Evolutionary conservation across 176 grass and related monocot genomes (phyloP).

Genomic region (Cymbopogon citratus): DNA sequence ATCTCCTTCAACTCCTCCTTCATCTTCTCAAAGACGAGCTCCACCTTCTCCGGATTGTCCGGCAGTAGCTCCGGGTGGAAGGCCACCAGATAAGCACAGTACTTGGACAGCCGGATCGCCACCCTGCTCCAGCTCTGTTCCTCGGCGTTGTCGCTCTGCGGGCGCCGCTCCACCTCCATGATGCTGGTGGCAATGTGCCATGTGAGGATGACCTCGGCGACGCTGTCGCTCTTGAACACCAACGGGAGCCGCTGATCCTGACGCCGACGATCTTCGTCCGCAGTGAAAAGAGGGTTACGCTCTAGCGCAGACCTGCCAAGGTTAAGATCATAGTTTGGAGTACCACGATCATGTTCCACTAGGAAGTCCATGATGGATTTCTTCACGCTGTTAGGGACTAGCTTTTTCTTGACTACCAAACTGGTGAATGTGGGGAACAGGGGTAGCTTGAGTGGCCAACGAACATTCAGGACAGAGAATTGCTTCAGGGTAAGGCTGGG

Average conservation of each 20-base stretch:
- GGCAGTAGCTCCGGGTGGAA: conserved; percentile 15
- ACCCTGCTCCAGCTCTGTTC: too few relatives aligned
- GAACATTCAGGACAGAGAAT: background rate
- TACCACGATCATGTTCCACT: background rate
- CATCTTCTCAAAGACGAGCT: background rate
- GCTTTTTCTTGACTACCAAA: accelerated
- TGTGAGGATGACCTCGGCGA: background rate
- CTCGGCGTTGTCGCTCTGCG: background rate
- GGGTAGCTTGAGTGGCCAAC: background rate
- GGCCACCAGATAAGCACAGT: background rate
- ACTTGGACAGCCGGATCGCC: background rate
- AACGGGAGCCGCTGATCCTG: too few relatives aligned
- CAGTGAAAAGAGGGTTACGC: too few relatives aligned
- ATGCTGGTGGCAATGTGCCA: conserved; percentile 10
- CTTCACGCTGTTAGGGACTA: background rate
- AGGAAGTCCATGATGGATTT: background rate
- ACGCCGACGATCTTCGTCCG: too few relatives aligned
- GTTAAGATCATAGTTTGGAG: background rate
- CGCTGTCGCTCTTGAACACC: background rate
- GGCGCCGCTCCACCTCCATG: background rate
- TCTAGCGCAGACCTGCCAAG: background rate
- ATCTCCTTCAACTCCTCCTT: accelerated
- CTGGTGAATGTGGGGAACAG: background rate
- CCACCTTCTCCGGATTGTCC: background rate
- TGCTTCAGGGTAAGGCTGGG: background rate